Evolutionary conservation across 805 yeast genomes (phyloP).

Genomic region (Danielia reshetovae): DNA sequence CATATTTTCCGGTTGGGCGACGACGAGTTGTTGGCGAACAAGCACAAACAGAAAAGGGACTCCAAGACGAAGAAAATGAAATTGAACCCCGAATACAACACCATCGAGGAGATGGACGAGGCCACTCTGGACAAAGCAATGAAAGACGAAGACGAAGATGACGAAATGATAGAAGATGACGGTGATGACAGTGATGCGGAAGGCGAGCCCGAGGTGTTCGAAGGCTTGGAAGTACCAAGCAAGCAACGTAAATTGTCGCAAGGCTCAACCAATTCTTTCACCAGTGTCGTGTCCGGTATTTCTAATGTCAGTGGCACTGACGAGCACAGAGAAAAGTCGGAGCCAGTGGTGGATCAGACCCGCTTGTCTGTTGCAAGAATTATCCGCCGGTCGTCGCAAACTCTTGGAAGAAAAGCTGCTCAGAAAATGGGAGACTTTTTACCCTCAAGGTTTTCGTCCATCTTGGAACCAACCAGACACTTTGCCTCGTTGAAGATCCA

Average conservation of each 20-base stretch:
- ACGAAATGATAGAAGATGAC: slow-evolving; percentile 20
- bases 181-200: slow-evolving; percentile 21
- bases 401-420: slow-evolving; percentile 74
- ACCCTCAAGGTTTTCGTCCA: slow-evolving; percentile 75
- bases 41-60: slow-evolving; percentile 28
- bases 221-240: slow-evolving; percentile 21
- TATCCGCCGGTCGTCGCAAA: slow-evolving; percentile 74
- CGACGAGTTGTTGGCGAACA: slow-evolving; percentile 38
- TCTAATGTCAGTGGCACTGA: slow-evolving; percentile 20
- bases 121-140: slow-evolving; percentile 13
- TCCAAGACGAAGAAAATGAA: slow-evolving; percentile 8
- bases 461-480: slow-evolving; percentile 85
- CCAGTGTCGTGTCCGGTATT: slow-evolving; percentile 29
- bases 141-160: slow-evolving; percentile 22
- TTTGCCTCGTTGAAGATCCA: slow-evolving; percentile 80
- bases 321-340: slow-evolving; percentile 28
- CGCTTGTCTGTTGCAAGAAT: slow-evolving; percentile 71
- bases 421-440: slow-evolving; percentile 85
- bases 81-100: slow-evolving; percentile 17
- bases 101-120: slow-evolving; percentile 24
- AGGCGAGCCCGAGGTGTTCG: slow-evolving; percentile 27
- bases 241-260: slow-evolving; percentile 38
- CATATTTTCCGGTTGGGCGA: slow-evolving; percentile 80
- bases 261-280: slow-evolving; percentile 32
- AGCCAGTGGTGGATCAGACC: slow-evolving; percentile 68